phyloP scores from a whole-genome alignment of 1,284 basidiomycete species.

The Melampsora larici-populina region DNA sequence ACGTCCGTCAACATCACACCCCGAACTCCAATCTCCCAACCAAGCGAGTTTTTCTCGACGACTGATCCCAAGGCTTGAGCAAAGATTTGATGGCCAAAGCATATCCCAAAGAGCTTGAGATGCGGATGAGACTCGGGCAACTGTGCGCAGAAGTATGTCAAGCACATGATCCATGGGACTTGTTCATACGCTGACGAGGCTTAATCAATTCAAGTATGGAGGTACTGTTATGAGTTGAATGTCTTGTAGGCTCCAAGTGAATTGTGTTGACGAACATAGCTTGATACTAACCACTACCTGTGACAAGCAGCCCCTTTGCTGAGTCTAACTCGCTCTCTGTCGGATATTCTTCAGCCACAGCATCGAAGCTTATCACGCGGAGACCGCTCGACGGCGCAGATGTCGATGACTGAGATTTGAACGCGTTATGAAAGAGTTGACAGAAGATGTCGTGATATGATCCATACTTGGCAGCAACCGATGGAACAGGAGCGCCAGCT shows the following conservation, averaged over 20 bases:
- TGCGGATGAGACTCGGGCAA: not conserved
- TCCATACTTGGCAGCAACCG: not conserved
- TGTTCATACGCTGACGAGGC: conserved; percentile 29
- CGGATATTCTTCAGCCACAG: conserved; percentile 19
- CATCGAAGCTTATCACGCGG: not conserved
- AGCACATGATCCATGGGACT: conserved; percentile 9
- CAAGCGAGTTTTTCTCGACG: conserved; percentile 4
- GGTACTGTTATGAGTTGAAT: not conserved
- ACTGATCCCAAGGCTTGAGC: conserved; percentile 6
- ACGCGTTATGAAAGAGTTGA: conserved; percentile 10
- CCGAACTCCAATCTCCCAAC: conserved; percentile 25
- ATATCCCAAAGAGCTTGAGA: conserved; percentile 27
- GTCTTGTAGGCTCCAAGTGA: not conserved
- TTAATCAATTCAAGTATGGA: not conserved
- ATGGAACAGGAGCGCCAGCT: conserved; percentile 5
- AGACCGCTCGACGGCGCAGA: not conserved
- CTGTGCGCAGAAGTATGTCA: not conserved
- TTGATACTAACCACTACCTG: conserved; percentile 20
- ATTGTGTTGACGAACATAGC: not conserved
- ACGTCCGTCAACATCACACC: too few relatives aligned
- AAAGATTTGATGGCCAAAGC: conserved; percentile 36
- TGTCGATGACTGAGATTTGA: conserved; percentile 4
- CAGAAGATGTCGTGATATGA: conserved; percentile 25
- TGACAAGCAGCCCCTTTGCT: conserved; percentile 8
- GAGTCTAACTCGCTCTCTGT: not conserved